A percentile compares a stretch with the other conserved stretches of the same genome.
Conservation (phyloP, 2,329 filamentous ascomycete species). For the Venturiaceae sp. region DNA sequence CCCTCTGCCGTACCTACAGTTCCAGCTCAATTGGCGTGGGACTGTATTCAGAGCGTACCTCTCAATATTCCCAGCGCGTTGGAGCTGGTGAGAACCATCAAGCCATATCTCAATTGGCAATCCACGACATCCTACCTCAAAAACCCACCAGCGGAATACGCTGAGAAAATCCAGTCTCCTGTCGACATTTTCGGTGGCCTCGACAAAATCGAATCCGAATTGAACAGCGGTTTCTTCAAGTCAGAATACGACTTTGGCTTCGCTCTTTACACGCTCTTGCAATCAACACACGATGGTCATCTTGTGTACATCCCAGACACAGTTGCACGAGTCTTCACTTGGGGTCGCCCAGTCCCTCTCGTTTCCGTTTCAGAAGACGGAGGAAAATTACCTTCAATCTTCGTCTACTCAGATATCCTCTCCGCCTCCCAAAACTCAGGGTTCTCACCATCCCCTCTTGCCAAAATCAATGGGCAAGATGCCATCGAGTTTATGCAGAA, state of each 20-base stretch:
- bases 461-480: constrained; percentile 47
- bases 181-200: constrained; percentile 31
- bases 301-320: constrained; percentile 47
- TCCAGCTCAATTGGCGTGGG: constrained; percentile 32
- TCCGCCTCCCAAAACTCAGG: constrained; percentile 28
- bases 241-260: constrained; percentile 25
- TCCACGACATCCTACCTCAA: constrained; percentile 34
- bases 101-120: constrained; percentile 37
- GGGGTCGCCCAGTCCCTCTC: constrained; percentile 36
- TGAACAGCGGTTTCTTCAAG: constrained; percentile 17
- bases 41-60: constrained; percentile 35
- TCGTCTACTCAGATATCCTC: constrained; percentile 40
- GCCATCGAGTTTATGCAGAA: constrained; percentile 40
- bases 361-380: constrained; percentile 55
- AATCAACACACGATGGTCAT: constrained; percentile 55
- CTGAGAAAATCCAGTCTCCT: constrained; percentile 31
- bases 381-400: constrained; percentile 47
- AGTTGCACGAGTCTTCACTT: constrained; percentile 43
- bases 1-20: constrained; percentile 11
- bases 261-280: constrained; percentile 44
- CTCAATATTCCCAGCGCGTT: constrained; percentile 32
- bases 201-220: constrained; percentile 27
- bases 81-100: constrained; percentile 30
- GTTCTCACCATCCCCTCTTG: constrained; percentile 38
- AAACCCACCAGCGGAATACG: constrained; percentile 35